Evolutionary conservation across 2,329 filamentous ascomycete genomes (phyloP), one percentile per base, ranked within the genome.

Genomic region (Grosmannia huntii): DNA sequence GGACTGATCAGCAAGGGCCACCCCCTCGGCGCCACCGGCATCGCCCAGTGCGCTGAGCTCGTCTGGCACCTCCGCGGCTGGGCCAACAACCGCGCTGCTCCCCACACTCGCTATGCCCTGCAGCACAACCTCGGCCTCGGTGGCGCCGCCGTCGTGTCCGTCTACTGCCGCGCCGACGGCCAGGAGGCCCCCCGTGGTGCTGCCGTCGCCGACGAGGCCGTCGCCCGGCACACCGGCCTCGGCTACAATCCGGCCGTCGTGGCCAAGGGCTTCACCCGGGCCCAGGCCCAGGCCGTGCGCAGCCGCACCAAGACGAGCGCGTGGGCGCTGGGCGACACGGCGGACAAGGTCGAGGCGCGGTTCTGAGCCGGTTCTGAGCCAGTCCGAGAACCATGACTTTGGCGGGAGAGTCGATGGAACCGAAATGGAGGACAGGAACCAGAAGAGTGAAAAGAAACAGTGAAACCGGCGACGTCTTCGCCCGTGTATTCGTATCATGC

Each of bases 1-100:
- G 94, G 94, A 1, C 81, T 97, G 59, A 97, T 97, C 67, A 94
- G 88, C 62, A 97, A 97, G 76, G 94, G 92, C 48, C 92, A 97
- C 71, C 92, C 94, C 0, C 83, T 97, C 4, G 92, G 92, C 38
- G 92, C 92, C 0, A 95, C 90, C 0, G 92, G 94, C n/a, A 80
- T 97, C 56, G 94, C 92, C 14, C 92, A 97, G 74, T 96, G 91
- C 69, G 89, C 92, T 5, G 92, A 97, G 75, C 77, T 97, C 14
- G 88, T 95, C 31, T 97, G 92, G 92, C 92, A 97, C 68, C 77
- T 97, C 65, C 83, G 92, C 63, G 92, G 92, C 14, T 96, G 92
- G 92, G 92, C 92, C 23, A 96, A 94, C 73, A 96, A 96, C 76
- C 81, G 92, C 48, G 75, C 83, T 19, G 79, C 87, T 1, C 75